Evolutionary conservation across 2,329 filamentous ascomycete species (phyloP), one percentile per base, ranked within the genome.

Genomic region (Atkinsonella texensis): DNA sequence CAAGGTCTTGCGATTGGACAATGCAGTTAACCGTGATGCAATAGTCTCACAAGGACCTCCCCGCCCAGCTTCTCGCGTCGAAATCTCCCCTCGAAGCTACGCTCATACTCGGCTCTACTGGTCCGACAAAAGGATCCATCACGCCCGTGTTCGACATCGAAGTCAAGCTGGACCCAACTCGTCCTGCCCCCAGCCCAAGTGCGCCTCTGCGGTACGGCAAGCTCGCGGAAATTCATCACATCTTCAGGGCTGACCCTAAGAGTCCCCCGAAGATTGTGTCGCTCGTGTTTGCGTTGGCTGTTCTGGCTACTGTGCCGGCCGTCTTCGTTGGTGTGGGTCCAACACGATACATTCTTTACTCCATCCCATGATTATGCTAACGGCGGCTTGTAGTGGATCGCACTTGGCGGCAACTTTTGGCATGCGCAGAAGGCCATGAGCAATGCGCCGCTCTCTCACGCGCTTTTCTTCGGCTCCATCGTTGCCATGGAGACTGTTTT

Each of bases 401-500:
- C 78, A 49, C 76, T 95, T 48, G 91, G 91, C 55, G 91, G 82
- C 61, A 98, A 98, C 68, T 63, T 90, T 54, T 78, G 77, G 61
- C 89, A 97, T 65, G 69, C 93, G 1, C 68, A 79, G 49, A 85
- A 85, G 65, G 91, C 93, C 9, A 70, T 96, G 48, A 73, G 80
- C 53, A 74, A 79, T 20, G 87, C 89, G 1, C 91, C 93, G 2
- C 60, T 95, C 43, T 84, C 91, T 5, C 91, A 98, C 65, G 74
- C 74, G 32, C 68, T 89, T 35, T 98, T 97, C 74, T 86, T 94
- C 59, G 87, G 86, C 49, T 95, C 89, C 5, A 81, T 98, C 52
- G 55, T 95, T 40, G 82, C 83, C 20, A 87, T 98, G 74, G 93
- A 98, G 68, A 86, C 80, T 15, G 83, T 95, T 52, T 96, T 98